These are phyloP conservation scores for Fusarium avenaceum DNA, from an alignment of 2,329 filamentous ascomycete species.

Conservation along the genomic window DNA sequence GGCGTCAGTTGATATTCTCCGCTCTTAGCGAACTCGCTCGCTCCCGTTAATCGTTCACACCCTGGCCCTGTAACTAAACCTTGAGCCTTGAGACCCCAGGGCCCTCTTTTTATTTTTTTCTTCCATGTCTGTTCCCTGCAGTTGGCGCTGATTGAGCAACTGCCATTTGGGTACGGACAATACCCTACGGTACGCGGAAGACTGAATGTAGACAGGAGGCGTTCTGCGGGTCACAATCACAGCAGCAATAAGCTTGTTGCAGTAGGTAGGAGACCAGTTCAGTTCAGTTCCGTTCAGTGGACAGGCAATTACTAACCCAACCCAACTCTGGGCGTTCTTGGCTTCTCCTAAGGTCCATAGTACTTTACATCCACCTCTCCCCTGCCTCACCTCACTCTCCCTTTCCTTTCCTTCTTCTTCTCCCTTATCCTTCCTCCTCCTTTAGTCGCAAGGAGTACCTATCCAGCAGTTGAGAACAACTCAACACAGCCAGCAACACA, in stretches of 20 bases:
- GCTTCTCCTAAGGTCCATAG: conserved; percentile 13
- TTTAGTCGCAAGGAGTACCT: conserved; percentile 27
- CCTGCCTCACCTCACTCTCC: conserved; percentile 10
- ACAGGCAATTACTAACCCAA: conserved; percentile 41
- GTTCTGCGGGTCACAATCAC: conserved; percentile 22
- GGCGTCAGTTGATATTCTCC: conserved; percentile 37
- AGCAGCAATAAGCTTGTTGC: background rate
- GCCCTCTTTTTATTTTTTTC: conserved; percentile 38
- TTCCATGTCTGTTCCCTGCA: conserved; percentile 17
- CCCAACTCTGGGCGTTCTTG: conserved; percentile 19
- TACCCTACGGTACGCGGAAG: background rate
- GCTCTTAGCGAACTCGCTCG: conserved; percentile 39
- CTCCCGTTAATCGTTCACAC: conserved; percentile 39
- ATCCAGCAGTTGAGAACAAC: conserved; percentile 33
- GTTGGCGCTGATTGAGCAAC: conserved; percentile 14
- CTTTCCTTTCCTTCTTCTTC: conserved; percentile 7
- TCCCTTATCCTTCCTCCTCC: conserved; percentile 1
- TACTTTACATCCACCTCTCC: conserved; percentile 21
- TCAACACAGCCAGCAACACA: conserved; percentile 16
- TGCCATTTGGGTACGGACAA: too few species aligned
- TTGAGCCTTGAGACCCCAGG: conserved; percentile 31
- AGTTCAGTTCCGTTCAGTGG: conserved; percentile 12
- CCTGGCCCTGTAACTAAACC: conserved; percentile 18
- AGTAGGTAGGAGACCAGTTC: background rate
- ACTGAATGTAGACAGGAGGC: conserved; percentile 17